Base-by-base conservation (phyloP, 768 basidiomycete species). In the Lentinula edodes region DNA sequence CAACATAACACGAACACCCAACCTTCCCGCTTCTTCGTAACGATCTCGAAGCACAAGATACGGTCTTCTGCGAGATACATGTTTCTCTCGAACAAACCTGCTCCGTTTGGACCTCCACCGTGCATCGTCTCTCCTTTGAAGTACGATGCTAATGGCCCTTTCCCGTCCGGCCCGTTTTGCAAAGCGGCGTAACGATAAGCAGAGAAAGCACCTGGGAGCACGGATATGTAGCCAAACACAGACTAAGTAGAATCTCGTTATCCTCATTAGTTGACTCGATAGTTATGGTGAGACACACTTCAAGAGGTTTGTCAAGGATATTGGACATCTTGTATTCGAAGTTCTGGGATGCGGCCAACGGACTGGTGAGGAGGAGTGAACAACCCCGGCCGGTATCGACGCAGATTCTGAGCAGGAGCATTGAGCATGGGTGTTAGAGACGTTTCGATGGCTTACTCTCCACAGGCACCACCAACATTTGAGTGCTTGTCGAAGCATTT, bases 271-370 rank as follows among this genome's bases (percentile, higher is more conserved):
- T 23, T 9, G 18, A 20, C 16, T 13, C 15, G 10, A 36, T 42
- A 48, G 23, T 20, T 50, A 43, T 16, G 5, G 58, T 62, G n/a
- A 5, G 41, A 72, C 82, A 55, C 69, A 92, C 80, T 84, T 98
- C 95, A 56, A 95, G 82, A 0, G 95, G 95, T 72, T 98, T 98
- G 72, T 98, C 95, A 39, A 98, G 84, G 65, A 96, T 91, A 69
- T 97, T 95, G 28, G 93, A 93, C 88, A 92, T 93, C 78, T 96
- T 96, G 78, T 96, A 95, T 86, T 95, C 93, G 64, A 96, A 98
- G 73, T 98, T 97, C 78, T 97, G 95, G 0, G 95, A 95, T 4
- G 95, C 95, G 13, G 93, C 90, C 32, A 92, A 76, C 50, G 91
- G 90, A 66, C 88, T 91, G 9, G 75, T 84, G 41, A 92, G 79